Percentiles rank a stretch among this genome's conserved stretches.
phyloP scores from a whole-genome alignment of 2,329 filamentous ascomycete species.

The Xylaria sp. region DNA sequence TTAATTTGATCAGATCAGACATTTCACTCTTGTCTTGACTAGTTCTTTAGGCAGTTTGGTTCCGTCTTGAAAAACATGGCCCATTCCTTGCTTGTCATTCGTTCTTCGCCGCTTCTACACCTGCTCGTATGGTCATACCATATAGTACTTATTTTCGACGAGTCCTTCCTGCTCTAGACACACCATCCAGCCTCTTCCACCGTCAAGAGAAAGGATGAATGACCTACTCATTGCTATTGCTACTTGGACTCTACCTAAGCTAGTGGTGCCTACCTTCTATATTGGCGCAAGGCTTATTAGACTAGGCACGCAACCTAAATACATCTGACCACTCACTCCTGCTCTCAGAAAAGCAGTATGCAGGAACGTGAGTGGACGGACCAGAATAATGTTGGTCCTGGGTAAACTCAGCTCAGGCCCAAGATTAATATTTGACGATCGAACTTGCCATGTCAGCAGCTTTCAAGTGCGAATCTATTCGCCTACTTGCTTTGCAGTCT shows the following conservation, averaged over 20 bases:
- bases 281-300: neutral
- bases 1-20: neutral
- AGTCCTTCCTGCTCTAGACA: neutral
- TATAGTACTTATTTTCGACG: neutral
- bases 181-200: neutral
- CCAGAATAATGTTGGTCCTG: neutral
- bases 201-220: constrained; percentile 3
- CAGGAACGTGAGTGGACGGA: neutral
- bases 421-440: neutral
- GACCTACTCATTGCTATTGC: neutral
- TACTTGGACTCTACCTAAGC: neutral
- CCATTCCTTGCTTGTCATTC: neutral
- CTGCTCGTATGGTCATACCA: neutral
- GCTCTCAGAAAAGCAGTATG: neutral
- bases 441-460: constrained; percentile 1
- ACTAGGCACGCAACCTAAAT: constrained; percentile 4
- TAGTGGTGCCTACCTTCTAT: constrained; percentile 13
- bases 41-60: neutral
- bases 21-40: neutral
- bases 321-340: constrained; percentile 19
- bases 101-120: neutral
- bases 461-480: neutral
- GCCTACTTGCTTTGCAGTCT: neutral
- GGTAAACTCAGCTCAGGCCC: neutral
- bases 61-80: neutral